Base-by-base conservation (phyloP, 164 flowering plant genomes). In the Houttuynia cordata region DNA sequence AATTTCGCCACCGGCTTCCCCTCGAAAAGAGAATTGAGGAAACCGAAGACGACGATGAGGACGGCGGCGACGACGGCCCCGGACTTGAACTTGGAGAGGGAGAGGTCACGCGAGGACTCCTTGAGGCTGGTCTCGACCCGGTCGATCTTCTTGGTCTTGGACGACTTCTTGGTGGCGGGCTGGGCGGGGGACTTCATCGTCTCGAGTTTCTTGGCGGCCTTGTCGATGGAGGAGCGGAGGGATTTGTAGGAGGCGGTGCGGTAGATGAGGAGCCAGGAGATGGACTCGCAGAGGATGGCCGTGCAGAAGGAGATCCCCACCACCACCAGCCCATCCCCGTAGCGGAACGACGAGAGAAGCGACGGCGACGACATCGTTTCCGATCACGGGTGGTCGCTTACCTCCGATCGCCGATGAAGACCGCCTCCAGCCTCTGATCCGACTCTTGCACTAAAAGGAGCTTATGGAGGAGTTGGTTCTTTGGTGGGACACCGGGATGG, bases 191-290 rank as follows among this genome's bases (percentile, higher is more conserved):
- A 78, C 66, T 94, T 94, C 89, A 94, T 83, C 70, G 85, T 73
- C 66, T 90, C 95, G 73, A 94, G 91, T 65, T 91, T 94, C 67
- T 84, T 91, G 51, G 99, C 76, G 67, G 97, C 92, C 55, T 79
- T 87, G 76, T 91, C 96, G 76, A 93, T 93, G 56, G 99, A 73
- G 70, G 93, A 88, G 17, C 87, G 85, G 64, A 94, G 97, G 72
- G 93, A 73, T 64, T 85, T 91, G 96, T 94, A 94, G 61, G 92
- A 81, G 57, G 71, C 61, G 60, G 99, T 94, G 57, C 97, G 85
- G 81, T 94, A 94, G 84, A 94, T 91, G 51, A 94, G 81, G 24
- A 94, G 53, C 91, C 91, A 94, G n/a, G 99, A 90, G 70, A 93
- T 94, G 68, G 82, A 79, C 58, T 94, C 99, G 79, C 97, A 90